Base-by-base conservation (phyloP, 345 rosid genomes). In the Populus euphratica region DNA sequence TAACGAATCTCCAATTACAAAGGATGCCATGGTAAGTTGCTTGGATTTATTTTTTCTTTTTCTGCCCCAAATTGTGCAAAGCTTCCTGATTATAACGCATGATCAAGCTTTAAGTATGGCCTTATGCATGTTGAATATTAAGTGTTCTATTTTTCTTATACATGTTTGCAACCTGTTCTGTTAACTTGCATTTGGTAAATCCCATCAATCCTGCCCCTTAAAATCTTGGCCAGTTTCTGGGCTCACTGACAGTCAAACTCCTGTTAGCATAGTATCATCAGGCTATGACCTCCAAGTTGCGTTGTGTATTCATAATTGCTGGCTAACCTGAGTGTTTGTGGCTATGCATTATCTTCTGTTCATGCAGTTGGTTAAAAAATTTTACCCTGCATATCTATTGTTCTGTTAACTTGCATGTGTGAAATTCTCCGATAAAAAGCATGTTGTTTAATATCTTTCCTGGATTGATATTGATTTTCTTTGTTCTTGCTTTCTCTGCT, bases 11-110 rank as follows among this genome's bases (percentile, higher is more conserved):
- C 82, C 88, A 74, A 62, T 76, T 70, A 25, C 83, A 13, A 89
- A 83, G 76, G 96, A 92, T 8, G 83, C 89, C n/a, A 69, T 85
- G 84, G 99, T 94, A 89, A 78, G 81, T 79, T 7, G 8, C 41
- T 61, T 12, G 43, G 6, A 21, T 17, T 31, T 21, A 13, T 18
- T 20, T 1, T 11, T 25, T 17, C 74, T 33, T 23, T 18, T 56
- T 36, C 2, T 43, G 20, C 43, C 5, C 11, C 20, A 20, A 56
- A 73, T 25, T 66, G n/a, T 70, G 54, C 52, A 31, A 59, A 17
- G 31, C 29, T 56, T 16, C 13, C 29, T 38, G 23, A 10, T 52
- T 29, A 20, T 67, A 41, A 36, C 29, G 18, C 41, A 17, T 39
- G 69, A 27, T 29, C 36, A 25, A 33, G 8, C 14, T 14, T 13